Conservation (phyloP, 805 yeast genomes). For the Hanseniaspora osmophila region DNA sequence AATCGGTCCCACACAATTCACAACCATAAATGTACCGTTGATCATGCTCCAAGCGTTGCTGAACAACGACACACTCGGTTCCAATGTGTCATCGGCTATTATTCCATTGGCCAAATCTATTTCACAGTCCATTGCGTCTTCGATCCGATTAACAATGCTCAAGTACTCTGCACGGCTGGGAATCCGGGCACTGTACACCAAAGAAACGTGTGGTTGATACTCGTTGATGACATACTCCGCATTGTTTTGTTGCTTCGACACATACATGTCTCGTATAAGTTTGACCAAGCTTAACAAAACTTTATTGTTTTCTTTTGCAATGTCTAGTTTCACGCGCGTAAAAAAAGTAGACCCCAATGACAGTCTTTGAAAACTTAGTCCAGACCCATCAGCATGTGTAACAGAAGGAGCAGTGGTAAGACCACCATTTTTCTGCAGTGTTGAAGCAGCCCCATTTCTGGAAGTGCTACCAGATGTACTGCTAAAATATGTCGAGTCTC, state of each 20-base stretch:
- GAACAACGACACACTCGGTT: not conserved
- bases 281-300: slow-evolving; percentile 25
- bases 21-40: slow-evolving; percentile 44
- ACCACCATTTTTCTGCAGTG: no score
- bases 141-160: slow-evolving; percentile 49
- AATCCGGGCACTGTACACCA: slow-evolving; percentile 49
- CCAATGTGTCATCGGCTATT: slow-evolving; percentile 17
- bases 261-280: slow-evolving; percentile 44
- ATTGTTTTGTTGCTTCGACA: slow-evolving; percentile 12
- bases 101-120: slow-evolving; percentile 22
- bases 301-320: slow-evolving; percentile 7
- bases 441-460: no score
- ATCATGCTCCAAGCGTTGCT: slow-evolving; percentile 44
- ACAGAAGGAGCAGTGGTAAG: not conserved
- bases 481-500: no score
- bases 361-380: slow-evolving; percentile 16
- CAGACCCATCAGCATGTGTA: slow-evolving; percentile 4
- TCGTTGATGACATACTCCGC: slow-evolving; percentile 38
- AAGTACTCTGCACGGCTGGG: slow-evolving; percentile 55
- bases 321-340: slow-evolving; percentile 15
- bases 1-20: slow-evolving; percentile 58
- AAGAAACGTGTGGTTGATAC: slow-evolving; percentile 59
- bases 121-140: slow-evolving; percentile 42
- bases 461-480: no score
- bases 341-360: slow-evolving; percentile 18